Conservation (phyloP, 2,329 filamentous ascomycete genomes). For the Trichoderma polysporum region DNA sequence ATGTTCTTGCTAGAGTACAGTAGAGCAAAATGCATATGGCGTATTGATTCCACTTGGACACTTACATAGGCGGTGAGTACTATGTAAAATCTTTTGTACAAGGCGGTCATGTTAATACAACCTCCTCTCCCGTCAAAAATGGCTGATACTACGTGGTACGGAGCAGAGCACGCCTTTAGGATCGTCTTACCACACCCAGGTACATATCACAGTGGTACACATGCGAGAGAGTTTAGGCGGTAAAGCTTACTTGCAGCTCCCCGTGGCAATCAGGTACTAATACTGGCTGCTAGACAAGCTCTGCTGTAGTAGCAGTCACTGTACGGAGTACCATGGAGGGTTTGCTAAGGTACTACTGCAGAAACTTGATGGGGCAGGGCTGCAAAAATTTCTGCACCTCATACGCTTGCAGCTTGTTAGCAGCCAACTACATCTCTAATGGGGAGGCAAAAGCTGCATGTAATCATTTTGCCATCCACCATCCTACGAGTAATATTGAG, state of each 20-base stretch:
- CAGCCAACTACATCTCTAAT: not conserved
- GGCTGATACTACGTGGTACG: no score
- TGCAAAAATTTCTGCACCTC: slow-evolving; percentile 11
- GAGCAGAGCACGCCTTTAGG: no score
- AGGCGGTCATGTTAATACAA: no score
- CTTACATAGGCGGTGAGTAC: no score
- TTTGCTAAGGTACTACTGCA: not conserved
- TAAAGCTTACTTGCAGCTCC: slow-evolving; percentile 1
- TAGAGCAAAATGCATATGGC: no score
- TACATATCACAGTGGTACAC: not conserved
- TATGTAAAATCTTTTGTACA: no score
- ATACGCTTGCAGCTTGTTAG: slow-evolving; percentile 1
- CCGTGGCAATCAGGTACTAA: not conserved
- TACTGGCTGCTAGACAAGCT: not conserved
- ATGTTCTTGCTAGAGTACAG: no score
- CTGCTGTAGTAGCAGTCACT: not conserved
- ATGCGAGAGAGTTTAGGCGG: not conserved
- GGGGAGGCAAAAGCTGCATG: not conserved
- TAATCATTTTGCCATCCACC: slow-evolving; percentile 11
- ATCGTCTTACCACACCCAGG: not conserved
- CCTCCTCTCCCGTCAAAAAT: no score
- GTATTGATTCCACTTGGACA: no score
- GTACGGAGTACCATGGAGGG: not conserved
- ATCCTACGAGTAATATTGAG: not conserved
- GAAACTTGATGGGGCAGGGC: not conserved